Base-by-base conservation (phyloP, 2,329 filamentous ascomycete genomes). In the Cryoendolithus antarcticus region DNA sequence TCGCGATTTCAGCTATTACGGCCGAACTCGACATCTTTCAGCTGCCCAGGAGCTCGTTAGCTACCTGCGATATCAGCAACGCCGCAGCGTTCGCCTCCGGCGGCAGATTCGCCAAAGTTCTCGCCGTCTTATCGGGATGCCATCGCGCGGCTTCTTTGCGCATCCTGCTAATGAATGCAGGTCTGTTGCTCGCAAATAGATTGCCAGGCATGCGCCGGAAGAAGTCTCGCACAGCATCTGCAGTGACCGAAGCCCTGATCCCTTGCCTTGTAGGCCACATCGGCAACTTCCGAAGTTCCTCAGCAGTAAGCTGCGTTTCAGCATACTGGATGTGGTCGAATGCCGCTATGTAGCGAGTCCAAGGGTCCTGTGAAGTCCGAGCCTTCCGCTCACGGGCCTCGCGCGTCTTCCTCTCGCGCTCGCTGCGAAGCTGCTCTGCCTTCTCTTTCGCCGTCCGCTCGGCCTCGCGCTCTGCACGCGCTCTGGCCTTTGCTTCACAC, bases 1-100 rank as follows among this genome's bases (percentile, higher is more conserved):
- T 27, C 24, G 24, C 24, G 24, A 8, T 27, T 27, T 6, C 7
- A 6, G 4, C 24, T 8, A 27, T 8, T 27, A 27, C 24, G 24
- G 24, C 24, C 24, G 24, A 8, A 27, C 24, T 27, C 24, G 24
- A 27, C 24, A 6, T 27, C 24, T 27, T 27, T 27, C 24, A 27
- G 24, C 24, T 27, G 24, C 13, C 28, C 38, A 40, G 34, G 6
- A 40, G 6, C 10, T 11, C 38, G 32, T 15, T 35, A 21, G 35
- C 32, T 11, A 39, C 37, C 37, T 39, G 37, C 24, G 37, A 39
- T 9, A 39, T 33, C 37, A 39, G 34, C 21, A 39, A 2, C 19
- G 29, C 24, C 9, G 9, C 4, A 4, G 30, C 5, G 12, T 29
- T 11, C 11, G 11, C 1, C 32, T 31, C 13, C n/a, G 30, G 27